Evolutionary conservation across 208 protist species (phyloP), one percentile per base, ranked within the genome.

Genomic region (Acanthamoeba royreba): DNA sequence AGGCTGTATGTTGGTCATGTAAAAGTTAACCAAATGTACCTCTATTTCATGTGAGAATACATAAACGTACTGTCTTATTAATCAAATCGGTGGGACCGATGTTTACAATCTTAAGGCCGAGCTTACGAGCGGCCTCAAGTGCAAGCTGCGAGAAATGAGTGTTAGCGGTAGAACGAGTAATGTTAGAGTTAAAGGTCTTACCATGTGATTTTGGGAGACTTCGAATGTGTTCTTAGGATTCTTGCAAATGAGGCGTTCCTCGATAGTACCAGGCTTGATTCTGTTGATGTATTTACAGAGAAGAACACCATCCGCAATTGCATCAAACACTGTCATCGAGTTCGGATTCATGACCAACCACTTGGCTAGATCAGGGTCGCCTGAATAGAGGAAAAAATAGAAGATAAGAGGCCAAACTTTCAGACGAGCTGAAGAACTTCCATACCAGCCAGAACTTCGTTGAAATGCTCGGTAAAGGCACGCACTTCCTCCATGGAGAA

Each of bases 71-170:
- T 55, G 25, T 88, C 31, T 93, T 93, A 11, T 95, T 93, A 17
- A 92, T 92, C 22, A 98, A 19, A 89, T 97, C 97, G 40, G 83
- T n/a, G 45, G 97, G 72, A 52, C 97, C 96, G 94, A 98, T 98
- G 92, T 98, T 98, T 42, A 98, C 96, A 31, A 98, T 86, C 33
- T 93, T 96, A 94, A 95, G 97, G 74, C 98, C 98, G 81, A 98
- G 98, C 47, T 96, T 96, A 38, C 94, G 94, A 25, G 98, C 97
- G 40, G 96, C 97, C 91, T 98, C 98, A 61, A 98, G 91, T 17
- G 74, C 79, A 28, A 98, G 92, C 22, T 96, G 22, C 22, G n/a
- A n/a, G n/a, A n/a, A n/a, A n/a, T n/a, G 49, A 58, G 49, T n/a
- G 49, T 58, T 58, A n/a, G 49, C 49, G 22, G 49, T 58, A 22